Conservation (phyloP, 441 rosid species). For the Bruguiera hainesii region DNA sequence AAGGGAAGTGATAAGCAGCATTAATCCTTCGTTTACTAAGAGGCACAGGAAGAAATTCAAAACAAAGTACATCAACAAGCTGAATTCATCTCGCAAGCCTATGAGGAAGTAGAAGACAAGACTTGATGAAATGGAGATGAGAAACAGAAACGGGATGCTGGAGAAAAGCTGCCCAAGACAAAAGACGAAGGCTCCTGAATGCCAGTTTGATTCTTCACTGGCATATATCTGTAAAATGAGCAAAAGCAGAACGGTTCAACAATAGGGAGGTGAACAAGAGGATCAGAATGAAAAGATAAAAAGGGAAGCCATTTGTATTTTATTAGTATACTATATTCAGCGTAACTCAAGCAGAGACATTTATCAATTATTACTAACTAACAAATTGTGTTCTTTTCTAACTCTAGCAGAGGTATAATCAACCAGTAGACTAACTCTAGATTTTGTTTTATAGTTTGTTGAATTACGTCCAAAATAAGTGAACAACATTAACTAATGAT, state of each 20-base stretch:
- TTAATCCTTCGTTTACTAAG: constrained; percentile 84
- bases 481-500: too few species aligned
- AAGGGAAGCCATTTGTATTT: background rate
- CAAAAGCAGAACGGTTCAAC: constrained; percentile 9
- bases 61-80: constrained; percentile 98
- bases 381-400: too few species aligned
- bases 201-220: constrained; percentile 82
- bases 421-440: too few species aligned
- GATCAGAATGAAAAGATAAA: constrained; percentile 2
- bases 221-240: constrained; percentile 57
- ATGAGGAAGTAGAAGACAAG: constrained; percentile 94
- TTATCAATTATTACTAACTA: too few species aligned
- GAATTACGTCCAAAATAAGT: too few species aligned
- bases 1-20: constrained; percentile 61
- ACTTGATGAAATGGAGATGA: constrained; percentile 91
- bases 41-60: constrained; percentile 93
- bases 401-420: too few species aligned
- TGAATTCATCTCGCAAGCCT: constrained; percentile 83
- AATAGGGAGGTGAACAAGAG: background rate
- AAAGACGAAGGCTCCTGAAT: constrained; percentile 90
- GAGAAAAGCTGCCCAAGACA: constrained; percentile 88
- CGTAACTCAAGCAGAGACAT: background rate
- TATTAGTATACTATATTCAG: background rate
- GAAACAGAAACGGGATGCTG: constrained; percentile 96
- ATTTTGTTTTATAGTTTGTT: too few species aligned